A percentile compares a stretch with the other conserved stretches of the same genome.
Conservation (phyloP, 345 rosid genomes). For the Hevea brasiliensis region DNA sequence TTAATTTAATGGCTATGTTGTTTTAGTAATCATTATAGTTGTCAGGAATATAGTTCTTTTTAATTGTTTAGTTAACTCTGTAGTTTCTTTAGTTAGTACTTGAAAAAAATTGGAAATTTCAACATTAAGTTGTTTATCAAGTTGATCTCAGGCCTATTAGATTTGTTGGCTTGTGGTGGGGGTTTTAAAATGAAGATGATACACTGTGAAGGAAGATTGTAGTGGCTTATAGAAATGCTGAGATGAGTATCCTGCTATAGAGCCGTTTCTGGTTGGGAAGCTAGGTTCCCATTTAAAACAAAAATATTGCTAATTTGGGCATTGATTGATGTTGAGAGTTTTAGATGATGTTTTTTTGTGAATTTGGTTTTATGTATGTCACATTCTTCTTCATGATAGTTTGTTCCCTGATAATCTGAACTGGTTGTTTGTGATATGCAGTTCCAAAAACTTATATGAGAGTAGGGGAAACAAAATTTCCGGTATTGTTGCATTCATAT, state of each 20-base stretch:
- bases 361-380: background rate
- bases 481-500: slow-evolving; percentile 51
- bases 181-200: too few species aligned
- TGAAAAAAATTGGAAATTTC: background rate
- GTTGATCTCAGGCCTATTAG: background rate
- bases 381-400: background rate
- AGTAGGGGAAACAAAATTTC: slow-evolving; percentile 77
- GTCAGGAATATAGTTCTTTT: background rate
- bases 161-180: background rate
- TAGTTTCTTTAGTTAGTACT: background rate
- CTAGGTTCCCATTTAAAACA: background rate
- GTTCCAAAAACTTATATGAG: slow-evolving; percentile 61
- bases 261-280: too few species aligned
- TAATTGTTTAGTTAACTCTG: background rate
- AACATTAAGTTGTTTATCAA: background rate
- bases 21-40: background rate
- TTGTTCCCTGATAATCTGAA: slow-evolving; percentile 19
- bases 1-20: too few species aligned
- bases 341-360: background rate
- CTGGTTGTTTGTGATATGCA: slow-evolving; percentile 51
- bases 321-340: background rate
- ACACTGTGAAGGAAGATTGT: too few species aligned
- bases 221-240: background rate
- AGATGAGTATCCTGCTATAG: too few species aligned
- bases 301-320: background rate